Base-by-base conservation (phyloP, 164 flowering plant genomes). In the Stephania yunnanensis region DNA sequence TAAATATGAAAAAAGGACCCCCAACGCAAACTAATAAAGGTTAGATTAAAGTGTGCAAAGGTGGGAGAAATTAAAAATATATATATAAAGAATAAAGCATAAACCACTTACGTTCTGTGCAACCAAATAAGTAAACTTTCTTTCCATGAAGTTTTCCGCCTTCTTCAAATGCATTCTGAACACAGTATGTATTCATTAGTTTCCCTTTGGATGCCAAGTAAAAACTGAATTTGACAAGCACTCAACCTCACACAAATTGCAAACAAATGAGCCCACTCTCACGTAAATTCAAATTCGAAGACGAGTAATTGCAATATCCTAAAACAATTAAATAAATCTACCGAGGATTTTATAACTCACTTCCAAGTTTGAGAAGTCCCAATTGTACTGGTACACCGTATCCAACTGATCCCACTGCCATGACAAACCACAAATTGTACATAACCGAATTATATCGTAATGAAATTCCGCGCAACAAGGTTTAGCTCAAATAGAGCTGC, bases 361-460 rank as follows among this genome's bases (percentile, higher is more conserved):
- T 84, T 96, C 98, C 45, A 96, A 82, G 81, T 94, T 91, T 46
- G 89, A 82, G 79, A 96, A 96, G 76, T 89, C 79, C 99, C 99
- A 94, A 3, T 94, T 94, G 82, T 68, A 87, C 72, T 87, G 80
- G 76, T 92, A 94, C 42, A 96, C 85, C n/a, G 81, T 48, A 73
- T 96, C 97, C 77, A 96, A 69, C 73, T 87, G 94, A 76, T 96
- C 97, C 99, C 99, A 96, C 98, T 96, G 92, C 29, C 66, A 84
- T 44, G 10, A 71, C 44, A 72, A 13, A 75, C 29, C 63, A 65
- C 45, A 72, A 46, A 44, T 69, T 46, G 45, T 68, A 66, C 71
- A 75, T 42, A 65, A 67, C 70, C 1, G 70, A 61, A 19, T 25
- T 31, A 73, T 13, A 19, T 46, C 48, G 4, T 50, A 15, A 1